These are phyloP conservation scores for Fusarium burgessii DNA, from an alignment of 2,329 filamentous ascomycete species.

Conservation along the genomic window DNA sequence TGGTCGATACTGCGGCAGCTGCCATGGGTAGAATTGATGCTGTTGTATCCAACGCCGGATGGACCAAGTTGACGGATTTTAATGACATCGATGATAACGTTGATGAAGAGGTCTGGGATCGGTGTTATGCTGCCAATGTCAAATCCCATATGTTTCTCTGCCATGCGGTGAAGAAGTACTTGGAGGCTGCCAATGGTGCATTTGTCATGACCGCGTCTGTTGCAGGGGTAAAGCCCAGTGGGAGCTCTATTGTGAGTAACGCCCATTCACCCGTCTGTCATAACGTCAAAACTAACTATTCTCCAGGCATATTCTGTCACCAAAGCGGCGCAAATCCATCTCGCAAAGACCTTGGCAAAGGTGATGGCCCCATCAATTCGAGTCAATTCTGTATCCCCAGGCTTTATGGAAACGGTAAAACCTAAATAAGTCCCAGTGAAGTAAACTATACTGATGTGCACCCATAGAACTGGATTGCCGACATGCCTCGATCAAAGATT, in stretches of 20 bases:
- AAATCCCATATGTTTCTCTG: conserved; percentile 16
- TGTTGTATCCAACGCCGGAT: conserved; percentile 11
- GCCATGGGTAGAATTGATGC: not conserved
- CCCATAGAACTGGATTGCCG: not conserved
- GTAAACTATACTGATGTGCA: not conserved
- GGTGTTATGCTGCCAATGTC: conserved; percentile 15
- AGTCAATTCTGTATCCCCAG: conserved; percentile 14
- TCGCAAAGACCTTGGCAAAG: conserved; percentile 12
- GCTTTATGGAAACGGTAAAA: conserved; percentile 17
- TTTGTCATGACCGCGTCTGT: conserved; percentile 18
- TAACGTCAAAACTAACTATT: accelerated
- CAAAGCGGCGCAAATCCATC: conserved; percentile 12
- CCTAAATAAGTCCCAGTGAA: too few species aligned
- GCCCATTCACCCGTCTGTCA: not conserved
- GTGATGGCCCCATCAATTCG: conserved; percentile 15
- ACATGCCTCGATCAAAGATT: conserved; percentile 1
- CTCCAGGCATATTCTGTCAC: conserved; percentile 3
- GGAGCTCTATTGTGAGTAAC: conserved; percentile 3
- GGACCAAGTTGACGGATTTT: conserved; percentile 19
- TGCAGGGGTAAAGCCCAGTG: conserved; percentile 11
- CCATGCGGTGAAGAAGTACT: not conserved
- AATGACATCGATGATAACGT: conserved; percentile 9
- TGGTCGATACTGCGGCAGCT: not conserved
- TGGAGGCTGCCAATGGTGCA: not conserved
- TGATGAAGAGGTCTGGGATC: conserved; percentile 20